Conservation (phyloP, 495 filamentous ascomycete species). For the Hyaloscypha finlandica region DNA sequence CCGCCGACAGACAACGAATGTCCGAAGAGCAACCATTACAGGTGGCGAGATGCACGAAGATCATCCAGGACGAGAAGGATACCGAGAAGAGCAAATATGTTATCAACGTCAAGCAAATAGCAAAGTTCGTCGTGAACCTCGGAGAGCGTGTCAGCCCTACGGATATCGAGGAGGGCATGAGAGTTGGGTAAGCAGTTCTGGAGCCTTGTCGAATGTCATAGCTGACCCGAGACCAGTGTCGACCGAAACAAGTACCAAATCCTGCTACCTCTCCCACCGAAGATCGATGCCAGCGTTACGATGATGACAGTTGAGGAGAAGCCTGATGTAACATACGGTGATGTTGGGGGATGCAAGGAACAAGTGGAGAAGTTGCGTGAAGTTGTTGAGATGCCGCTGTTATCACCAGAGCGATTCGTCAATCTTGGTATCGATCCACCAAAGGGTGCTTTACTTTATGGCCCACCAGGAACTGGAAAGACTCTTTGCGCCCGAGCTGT, state of each 20-base stretch:
- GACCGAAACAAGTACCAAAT: conserved; percentile 99
- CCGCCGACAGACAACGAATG: conserved; percentile 97
- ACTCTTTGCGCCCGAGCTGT: conserved; percentile 97
- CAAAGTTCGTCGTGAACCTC: conserved; percentile 98
- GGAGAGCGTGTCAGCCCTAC: conserved; percentile 96
- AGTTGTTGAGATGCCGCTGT: conserved; percentile 95
- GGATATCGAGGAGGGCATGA: conserved; percentile 99
- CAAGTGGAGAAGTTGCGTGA: conserved; percentile 99
- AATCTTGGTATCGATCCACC: conserved; percentile 97
- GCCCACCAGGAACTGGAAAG: conserved; percentile 96
- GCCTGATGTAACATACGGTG: conserved; percentile 97
- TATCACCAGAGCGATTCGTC: conserved; percentile 96
- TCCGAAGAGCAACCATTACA: conserved; percentile 96
- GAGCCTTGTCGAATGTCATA: neutral
- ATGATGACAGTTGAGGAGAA: conserved; percentile 99
- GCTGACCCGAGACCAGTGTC: conserved; percentile 55
- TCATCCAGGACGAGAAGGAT: conserved; percentile 96
- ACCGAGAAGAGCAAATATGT: conserved; percentile 99
- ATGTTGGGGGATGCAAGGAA: conserved; percentile 98
- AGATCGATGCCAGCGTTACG: conserved; percentile 98
- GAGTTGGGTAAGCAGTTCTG: conserved; percentile 69
- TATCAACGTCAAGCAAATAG: conserved; percentile 99
- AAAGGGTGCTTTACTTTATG: conserved; percentile 95
- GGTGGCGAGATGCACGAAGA: conserved; percentile 98
- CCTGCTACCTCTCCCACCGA: conserved; percentile 92